phyloP scores from a whole-genome alignment of 2,329 filamentous ascomycete species.

The Chrysoporthe deuterocubensis region DNA sequence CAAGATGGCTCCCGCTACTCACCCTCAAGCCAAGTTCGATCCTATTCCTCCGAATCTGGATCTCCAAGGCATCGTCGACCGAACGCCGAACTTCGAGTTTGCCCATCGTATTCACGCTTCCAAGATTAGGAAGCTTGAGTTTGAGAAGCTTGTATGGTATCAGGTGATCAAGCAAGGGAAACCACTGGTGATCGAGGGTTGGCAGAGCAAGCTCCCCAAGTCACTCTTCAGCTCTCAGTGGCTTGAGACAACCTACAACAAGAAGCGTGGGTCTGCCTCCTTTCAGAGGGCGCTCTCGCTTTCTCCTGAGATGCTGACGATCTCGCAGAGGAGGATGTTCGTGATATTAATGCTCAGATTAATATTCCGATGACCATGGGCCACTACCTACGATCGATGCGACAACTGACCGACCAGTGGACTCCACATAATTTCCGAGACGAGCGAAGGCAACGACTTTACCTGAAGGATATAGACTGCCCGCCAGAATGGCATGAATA shows the following conservation, averaged over 20 bases:
- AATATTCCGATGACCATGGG: constrained; percentile 84
- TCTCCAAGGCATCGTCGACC: constrained; percentile 73
- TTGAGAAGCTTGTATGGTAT: constrained; percentile 82
- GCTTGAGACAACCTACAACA: constrained; percentile 78
- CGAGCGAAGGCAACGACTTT: constrained; percentile 81
- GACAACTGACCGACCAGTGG: constrained; percentile 82
- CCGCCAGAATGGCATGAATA: constrained; percentile 84
- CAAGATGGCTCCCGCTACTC: constrained; percentile 73
- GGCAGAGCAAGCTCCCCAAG: constrained; percentile 74
- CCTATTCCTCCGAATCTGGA: constrained; percentile 88
- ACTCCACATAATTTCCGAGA: constrained; percentile 76
- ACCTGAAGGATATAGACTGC: constrained; percentile 97
- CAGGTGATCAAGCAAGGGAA: constrained; percentile 86
- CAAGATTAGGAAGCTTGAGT: constrained; percentile 77
- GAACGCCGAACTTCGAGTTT: constrained; percentile 84
- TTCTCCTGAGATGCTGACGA: constrained; percentile 31
- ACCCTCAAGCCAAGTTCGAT: constrained; percentile 88
- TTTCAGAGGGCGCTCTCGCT: neutral
- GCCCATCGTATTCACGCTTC: constrained; percentile 78
- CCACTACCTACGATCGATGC: constrained; percentile 90
- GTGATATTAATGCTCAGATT: constrained; percentile 73
- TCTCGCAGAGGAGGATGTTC: constrained; percentile 74
- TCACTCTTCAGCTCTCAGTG: constrained; percentile 80
- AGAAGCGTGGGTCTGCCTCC: constrained; percentile 65
- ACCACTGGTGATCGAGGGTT: constrained; percentile 89